These are phyloP conservation scores for Suillus subalutaceus DNA, from an alignment of 768 basidiomycete species.

Conservation along the genomic window DNA sequence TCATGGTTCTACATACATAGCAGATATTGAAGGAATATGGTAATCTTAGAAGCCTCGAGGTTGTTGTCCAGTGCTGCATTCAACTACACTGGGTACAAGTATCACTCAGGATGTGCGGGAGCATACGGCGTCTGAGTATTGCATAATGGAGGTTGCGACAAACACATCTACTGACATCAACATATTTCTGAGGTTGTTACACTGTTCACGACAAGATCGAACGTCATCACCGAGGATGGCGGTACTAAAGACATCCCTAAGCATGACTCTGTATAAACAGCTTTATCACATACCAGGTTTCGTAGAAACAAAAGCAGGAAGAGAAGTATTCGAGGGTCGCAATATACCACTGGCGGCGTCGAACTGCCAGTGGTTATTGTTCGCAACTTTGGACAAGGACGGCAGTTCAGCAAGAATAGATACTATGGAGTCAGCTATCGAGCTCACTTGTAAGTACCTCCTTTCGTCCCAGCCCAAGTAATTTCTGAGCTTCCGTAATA, in stretches of 20 bases:
- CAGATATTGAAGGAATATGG: neutral
- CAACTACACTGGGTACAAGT: neutral
- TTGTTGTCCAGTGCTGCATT: neutral
- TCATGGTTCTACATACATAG: neutral
- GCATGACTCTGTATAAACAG: constrained; percentile 13
- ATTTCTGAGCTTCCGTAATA: constrained; percentile 53
- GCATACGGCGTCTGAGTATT: neutral
- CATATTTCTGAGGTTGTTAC: constrained; percentile 51
- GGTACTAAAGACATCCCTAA: constrained; percentile 19
- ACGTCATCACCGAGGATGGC: constrained; percentile 50
- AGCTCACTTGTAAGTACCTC: constrained; percentile 35
- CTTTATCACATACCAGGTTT: constrained; percentile 8
- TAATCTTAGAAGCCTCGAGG: neutral
- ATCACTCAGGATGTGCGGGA: neutral
- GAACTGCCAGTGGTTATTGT: constrained; percentile 53
- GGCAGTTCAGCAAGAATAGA: neutral
- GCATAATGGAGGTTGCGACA: neutral
- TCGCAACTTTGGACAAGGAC: constrained; percentile 38
- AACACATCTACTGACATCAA: neutral
- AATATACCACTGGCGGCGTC: constrained; percentile 50
- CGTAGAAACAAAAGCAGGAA: neutral
- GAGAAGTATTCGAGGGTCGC: constrained; percentile 33
- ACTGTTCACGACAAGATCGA: constrained; percentile 55
- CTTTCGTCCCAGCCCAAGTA: constrained; percentile 51
- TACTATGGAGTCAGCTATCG: neutral